A percentile compares a stretch with the other conserved stretches of the same genome.
Evolutionary conservation across 331 rosid genomes (phyloP).

Genomic region (Pyracantha coccinea): DNA sequence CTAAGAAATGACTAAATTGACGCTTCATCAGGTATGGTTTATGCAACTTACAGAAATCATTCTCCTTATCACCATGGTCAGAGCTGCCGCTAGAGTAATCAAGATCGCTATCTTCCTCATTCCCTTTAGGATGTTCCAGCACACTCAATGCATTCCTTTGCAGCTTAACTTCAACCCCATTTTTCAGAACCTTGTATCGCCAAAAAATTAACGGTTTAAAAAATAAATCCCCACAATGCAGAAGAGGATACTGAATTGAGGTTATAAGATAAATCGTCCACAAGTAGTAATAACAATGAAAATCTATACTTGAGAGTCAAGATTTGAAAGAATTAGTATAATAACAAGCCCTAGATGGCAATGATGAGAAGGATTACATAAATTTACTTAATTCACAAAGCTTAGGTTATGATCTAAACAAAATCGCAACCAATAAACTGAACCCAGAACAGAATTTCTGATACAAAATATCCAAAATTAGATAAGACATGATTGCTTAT

Average conservation of each 20-base stretch:
- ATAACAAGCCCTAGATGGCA: not conserved
- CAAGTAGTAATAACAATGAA: not conserved
- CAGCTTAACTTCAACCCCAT: conserved; percentile 68
- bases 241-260: not conserved
- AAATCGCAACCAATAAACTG: not conserved
- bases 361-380: not conserved
- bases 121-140: conserved; percentile 61
- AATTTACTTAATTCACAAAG: not conserved
- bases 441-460: not conserved
- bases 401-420: not conserved
- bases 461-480: not conserved
- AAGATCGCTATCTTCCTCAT: conserved; percentile 35
- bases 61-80: conserved; percentile 48
- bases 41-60: conserved; percentile 39
- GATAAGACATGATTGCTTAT: not conserved
- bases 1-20: not conserved
- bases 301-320: not conserved
- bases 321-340: not conserved
- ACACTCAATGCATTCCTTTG: conserved; percentile 73
- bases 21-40: not conserved
- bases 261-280: not conserved
- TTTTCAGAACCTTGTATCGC: conserved; percentile 46
- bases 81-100: conserved; percentile 53
- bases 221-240: not conserved
- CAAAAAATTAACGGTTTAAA: not conserved